phyloP scores from a whole-genome alignment of 2,329 filamentous ascomycete species.

The Neofusicoccum ribis region DNA sequence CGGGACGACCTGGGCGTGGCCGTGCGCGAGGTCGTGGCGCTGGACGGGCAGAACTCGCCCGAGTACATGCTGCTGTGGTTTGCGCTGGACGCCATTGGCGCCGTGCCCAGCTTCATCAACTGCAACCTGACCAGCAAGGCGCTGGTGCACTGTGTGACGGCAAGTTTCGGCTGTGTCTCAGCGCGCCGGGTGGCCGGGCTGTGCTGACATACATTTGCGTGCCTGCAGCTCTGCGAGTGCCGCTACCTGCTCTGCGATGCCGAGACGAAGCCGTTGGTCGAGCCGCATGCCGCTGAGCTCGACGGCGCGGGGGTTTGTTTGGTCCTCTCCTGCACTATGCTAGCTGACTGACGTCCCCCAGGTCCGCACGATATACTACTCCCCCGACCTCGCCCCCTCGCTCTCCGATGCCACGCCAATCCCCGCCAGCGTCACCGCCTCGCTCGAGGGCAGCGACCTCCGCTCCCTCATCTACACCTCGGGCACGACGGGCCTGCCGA shows the following conservation, averaged over 20 bases:
- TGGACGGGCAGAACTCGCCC: conserved; percentile 69
- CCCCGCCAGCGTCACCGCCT: conserved; percentile 28
- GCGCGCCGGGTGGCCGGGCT: not conserved
- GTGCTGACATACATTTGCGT: not conserved
- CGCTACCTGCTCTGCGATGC: conserved; percentile 45
- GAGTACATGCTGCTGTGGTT: conserved; percentile 69
- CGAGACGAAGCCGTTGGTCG: conserved; percentile 30
- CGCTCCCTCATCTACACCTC: conserved; percentile 58
- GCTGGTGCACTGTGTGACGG: conserved; percentile 58
- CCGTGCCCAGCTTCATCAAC: conserved; percentile 71
- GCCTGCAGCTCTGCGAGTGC: conserved; percentile 43
- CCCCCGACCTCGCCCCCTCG: conserved; percentile 57
- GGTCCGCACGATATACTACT: conserved; percentile 59
- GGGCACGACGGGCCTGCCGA: conserved; percentile 68
- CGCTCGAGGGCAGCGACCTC: conserved; percentile 29
- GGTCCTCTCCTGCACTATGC: conserved; percentile 64
- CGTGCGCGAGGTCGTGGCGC: conserved; percentile 61
- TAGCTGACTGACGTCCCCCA: conserved; percentile 24
- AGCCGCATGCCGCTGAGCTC: conserved; percentile 4
- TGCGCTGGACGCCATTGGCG: conserved; percentile 65
- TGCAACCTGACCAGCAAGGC: conserved; percentile 66
- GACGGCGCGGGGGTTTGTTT: conserved; percentile 52
- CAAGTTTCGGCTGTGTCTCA: conserved; percentile 31
- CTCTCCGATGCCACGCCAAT: conserved; percentile 63
- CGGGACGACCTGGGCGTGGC: conserved; percentile 54